Evolutionary conservation across 2,329 filamentous ascomycete species (phyloP).

Genomic region (Fonsecaea pugnacius): DNA sequence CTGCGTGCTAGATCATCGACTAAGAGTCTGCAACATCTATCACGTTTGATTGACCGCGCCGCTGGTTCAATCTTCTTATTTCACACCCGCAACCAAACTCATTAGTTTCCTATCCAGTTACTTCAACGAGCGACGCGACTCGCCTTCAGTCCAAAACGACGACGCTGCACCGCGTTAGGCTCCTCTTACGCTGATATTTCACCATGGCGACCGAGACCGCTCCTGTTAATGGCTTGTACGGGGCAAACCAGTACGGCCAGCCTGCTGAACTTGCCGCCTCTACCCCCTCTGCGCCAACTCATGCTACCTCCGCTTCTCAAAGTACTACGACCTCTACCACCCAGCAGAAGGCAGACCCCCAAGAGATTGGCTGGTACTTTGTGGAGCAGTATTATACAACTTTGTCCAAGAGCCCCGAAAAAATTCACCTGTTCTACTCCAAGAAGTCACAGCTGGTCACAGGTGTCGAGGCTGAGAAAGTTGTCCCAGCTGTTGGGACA

Average conservation of each 20-base stretch:
- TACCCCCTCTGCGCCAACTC: constrained; percentile 33
- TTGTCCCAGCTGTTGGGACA: constrained; percentile 83
- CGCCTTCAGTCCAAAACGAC: background rate
- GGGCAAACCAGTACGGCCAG: constrained; percentile 34
- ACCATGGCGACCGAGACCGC: constrained; percentile 36
- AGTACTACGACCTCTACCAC: constrained; percentile 36
- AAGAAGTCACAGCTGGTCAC: constrained; percentile 95
- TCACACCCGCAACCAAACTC: background rate
- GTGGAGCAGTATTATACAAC: constrained; percentile 99
- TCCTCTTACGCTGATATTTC: constrained; percentile 9
- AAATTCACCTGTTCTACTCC: constrained; percentile 94
- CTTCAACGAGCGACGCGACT: constrained; percentile 8
- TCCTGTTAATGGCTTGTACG: constrained; percentile 37
- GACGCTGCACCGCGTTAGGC: constrained; percentile 9
- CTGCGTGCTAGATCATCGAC: constrained; percentile 22
- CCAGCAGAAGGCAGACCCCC: constrained; percentile 51
- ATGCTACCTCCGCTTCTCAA: constrained; percentile 35
- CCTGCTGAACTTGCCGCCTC: constrained; percentile 38
- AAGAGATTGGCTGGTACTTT: constrained; percentile 99
- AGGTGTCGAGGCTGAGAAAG: constrained; percentile 85
- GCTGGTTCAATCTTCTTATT: constrained; percentile 11
- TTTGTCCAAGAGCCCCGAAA: constrained; percentile 89
- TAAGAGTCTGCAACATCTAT: constrained; percentile 13
- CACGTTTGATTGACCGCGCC: constrained; percentile 12
- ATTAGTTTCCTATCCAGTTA: background rate